Percentiles rank a stretch among this genome's conserved stretches.
phyloP scores from a whole-genome alignment of 805 yeast species.

The Pichia exigua region DNA sequence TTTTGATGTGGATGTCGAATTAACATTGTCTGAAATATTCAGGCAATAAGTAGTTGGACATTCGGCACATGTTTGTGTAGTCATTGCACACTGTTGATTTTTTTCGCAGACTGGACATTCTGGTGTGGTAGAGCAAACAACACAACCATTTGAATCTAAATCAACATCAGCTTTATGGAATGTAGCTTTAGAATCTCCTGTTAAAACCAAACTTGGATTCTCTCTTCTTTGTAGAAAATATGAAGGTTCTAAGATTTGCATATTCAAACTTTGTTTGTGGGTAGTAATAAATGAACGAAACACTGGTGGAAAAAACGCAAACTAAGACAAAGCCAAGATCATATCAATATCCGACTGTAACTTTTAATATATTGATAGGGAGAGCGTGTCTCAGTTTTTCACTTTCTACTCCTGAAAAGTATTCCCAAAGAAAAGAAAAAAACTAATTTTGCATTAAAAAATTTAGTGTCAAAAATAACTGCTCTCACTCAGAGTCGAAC shows the following conservation, averaged over 20 bases:
- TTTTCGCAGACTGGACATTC: conserved; percentile 48
- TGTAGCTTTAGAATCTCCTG: neutral
- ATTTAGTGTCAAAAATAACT: conserved; percentile 10
- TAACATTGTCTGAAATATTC: conserved; percentile 18
- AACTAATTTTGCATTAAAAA: neutral
- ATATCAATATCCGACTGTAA: no score
- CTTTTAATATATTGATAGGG: no score
- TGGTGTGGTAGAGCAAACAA: conserved; percentile 28
- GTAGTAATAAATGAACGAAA: neutral
- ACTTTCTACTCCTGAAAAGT: no score
- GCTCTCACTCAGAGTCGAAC: conserved; percentile 18
- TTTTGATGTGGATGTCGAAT: conserved; percentile 14
- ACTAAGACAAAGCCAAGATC: neutral
- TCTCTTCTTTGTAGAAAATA: neutral
- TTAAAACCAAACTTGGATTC: neutral
- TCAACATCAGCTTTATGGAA: neutral
- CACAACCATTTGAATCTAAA: conserved; percentile 17
- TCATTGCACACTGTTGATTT: conserved; percentile 46
- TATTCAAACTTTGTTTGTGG: neutral
- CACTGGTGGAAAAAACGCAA: neutral
- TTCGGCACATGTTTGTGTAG: conserved; percentile 46
- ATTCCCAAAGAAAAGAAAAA: neutral
- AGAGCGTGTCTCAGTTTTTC: neutral
- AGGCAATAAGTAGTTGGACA: conserved; percentile 53
- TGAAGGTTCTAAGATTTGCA: neutral